These are phyloP conservation scores for Penicillium ochrochloron DNA, from an alignment of 495 filamentous ascomycete genomes.

Conservation along the genomic window DNA sequence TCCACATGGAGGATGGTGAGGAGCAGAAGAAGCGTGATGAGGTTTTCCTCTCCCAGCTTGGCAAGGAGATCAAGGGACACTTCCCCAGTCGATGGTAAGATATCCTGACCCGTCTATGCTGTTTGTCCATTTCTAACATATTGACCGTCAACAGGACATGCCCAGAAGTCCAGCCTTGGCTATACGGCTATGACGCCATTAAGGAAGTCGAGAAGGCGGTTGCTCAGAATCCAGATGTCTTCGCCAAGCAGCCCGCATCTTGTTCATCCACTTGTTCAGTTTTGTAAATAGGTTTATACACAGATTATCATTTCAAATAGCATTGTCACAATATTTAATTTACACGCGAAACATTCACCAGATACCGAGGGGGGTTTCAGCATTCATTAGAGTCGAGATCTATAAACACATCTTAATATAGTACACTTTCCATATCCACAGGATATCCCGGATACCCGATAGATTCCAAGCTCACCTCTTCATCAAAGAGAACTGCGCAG, in stretches of 20 bases:
- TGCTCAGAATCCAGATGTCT: slow-evolving; percentile 37
- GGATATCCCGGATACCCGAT: neutral
- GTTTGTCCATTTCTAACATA: neutral
- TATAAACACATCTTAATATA: neutral
- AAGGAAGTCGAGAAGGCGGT: slow-evolving; percentile 59
- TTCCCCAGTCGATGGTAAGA: slow-evolving; percentile 62
- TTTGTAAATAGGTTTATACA: neutral
- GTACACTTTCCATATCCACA: neutral
- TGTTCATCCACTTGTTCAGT: slow-evolving; percentile 12
- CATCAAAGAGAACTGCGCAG: slow-evolving; percentile 18
- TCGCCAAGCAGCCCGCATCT: slow-evolving; percentile 13
- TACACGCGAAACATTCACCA: neutral
- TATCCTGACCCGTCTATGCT: neutral
- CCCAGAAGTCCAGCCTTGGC: slow-evolving; percentile 60
- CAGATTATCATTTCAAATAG: neutral
- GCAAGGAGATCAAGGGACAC: slow-evolving; percentile 45
- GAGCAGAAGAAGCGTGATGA: slow-evolving; percentile 56
- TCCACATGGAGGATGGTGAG: slow-evolving; percentile 62
- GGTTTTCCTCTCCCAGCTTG: slow-evolving; percentile 50
- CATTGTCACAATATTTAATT: neutral
- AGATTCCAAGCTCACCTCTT: slow-evolving; percentile 3
- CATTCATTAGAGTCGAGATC: neutral
- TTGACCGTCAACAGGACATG: slow-evolving; percentile 48
- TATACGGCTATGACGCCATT: slow-evolving; percentile 67
- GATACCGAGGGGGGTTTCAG: neutral